Evolutionary conservation across 345 rosid species (phyloP).

Genomic region (Lepidium africanum): DNA sequence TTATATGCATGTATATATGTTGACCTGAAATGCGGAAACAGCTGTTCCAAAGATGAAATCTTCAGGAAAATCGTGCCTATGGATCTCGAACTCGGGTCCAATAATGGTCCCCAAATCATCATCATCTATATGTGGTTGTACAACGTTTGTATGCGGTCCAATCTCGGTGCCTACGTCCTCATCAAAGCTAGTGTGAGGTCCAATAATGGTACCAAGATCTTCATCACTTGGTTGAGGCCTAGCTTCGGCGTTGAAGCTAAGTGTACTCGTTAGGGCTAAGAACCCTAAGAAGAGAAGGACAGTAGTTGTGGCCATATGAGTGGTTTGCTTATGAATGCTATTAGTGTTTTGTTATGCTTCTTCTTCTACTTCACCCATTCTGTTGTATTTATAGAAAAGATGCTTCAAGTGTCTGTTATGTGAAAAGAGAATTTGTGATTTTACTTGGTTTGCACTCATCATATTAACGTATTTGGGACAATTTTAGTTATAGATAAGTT

Average conservation of each 20-base stretch:
- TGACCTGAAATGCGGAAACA: conserved; percentile 28
- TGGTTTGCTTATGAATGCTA: neutral
- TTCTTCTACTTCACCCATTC: neutral
- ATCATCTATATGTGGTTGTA: neutral
- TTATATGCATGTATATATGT: neutral
- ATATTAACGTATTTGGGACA: conserved; percentile 3
- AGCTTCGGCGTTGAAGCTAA: conserved; percentile 21
- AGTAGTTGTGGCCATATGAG: conserved; percentile 2
- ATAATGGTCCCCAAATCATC: conserved; percentile 17
- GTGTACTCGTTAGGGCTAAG: conserved; percentile 5
- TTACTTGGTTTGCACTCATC: conserved; percentile 15
- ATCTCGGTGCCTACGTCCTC: conserved; percentile 15
- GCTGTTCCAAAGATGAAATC: conserved; percentile 30
- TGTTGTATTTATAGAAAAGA: conserved; percentile 20
- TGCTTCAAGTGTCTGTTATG: neutral
- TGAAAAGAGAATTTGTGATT: neutral
- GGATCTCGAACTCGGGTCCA: conserved; percentile 26
- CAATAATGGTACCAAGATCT: conserved; percentile 18
- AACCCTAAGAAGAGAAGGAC: conserved; percentile 12
- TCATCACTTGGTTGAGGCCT: conserved; percentile 28
- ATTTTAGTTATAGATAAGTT: neutral
- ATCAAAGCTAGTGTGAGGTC: conserved; percentile 12
- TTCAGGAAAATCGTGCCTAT: conserved; percentile 3
- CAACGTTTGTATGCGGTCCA: conserved; percentile 7
- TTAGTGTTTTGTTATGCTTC: neutral